Evolutionary conservation across 176 grass and related monocot genomes (phyloP), one percentile per base, ranked within the genome.

Genomic region (Rhynchospora pubera): DNA sequence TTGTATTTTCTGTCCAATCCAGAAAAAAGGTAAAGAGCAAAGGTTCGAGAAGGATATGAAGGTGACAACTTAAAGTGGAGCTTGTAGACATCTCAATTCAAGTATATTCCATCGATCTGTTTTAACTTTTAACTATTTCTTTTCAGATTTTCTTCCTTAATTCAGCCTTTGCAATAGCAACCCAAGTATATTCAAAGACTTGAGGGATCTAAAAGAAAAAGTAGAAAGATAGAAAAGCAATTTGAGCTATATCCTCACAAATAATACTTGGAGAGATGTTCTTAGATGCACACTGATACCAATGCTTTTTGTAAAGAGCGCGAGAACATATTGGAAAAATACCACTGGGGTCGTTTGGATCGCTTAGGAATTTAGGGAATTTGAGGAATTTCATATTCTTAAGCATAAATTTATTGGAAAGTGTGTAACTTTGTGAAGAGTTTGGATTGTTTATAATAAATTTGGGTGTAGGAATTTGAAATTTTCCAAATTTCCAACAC

Each of bases 171-270:
- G 63, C 19, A 39, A 64, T 64, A 82, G 44, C 79, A 82, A 65
- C 66, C 44, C 58, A 82, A 82, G 79, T 52, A 82, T 82, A 82
- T 82, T 66, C 79, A 82, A 9, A 51, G 65, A 53, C 61, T 19
- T 45, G 12, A 62, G 8, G 16, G 16, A 62, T 9, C 48, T 46
- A 55, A 55, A 62, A 80, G 53, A 10, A 46, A 80, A 80, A 80
- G 71, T 76, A 30, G 57, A 46, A 45, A 62, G 52, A 80, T 60
- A 62, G 42, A 62, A 62, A 61, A 63, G 57, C 10, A 62, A 42
- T 19, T 62, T 22, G 42, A 80, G 34, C 34, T 80, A 80, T 80
- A 23, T 30, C 57, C 28, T 42, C 3, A 62, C 18, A 62, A 46
- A 79, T 34, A 57, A 23, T 58, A 14, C 74, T 56, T 7, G 7